phyloP scores from a whole-genome alignment of 2,329 filamentous ascomycete genomes.

The Diaporthe australafricana region DNA sequence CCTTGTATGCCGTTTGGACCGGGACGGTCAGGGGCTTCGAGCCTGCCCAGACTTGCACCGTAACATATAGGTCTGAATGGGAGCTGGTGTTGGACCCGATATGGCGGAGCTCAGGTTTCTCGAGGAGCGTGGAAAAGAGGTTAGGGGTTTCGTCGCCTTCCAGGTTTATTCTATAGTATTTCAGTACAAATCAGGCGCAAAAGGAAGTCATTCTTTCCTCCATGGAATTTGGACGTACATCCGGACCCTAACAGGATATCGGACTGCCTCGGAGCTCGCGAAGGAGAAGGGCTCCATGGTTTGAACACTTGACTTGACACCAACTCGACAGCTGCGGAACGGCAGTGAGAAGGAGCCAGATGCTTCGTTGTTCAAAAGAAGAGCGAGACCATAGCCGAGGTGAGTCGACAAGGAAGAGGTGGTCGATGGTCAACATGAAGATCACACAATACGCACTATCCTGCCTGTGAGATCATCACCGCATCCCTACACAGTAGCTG shows the following conservation, averaged over 20 bases:
- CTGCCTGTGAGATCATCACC: slow-evolving; percentile 1
- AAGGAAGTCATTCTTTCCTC: not conserved
- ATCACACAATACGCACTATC: not conserved
- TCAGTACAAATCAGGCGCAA: not conserved
- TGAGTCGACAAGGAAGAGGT: not conserved
- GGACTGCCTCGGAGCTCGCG: slow-evolving; percentile 86
- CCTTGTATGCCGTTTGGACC: slow-evolving; percentile 91
- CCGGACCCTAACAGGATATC: slow-evolving; percentile 76
- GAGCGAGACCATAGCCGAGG: not conserved
- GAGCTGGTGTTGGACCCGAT: slow-evolving; percentile 87
- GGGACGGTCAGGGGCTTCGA: slow-evolving; percentile 95
- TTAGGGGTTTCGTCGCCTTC: slow-evolving; percentile 83
- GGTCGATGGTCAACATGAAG: not conserved
- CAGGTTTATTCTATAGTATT: slow-evolving; percentile 70
- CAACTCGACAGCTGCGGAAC: not conserved
- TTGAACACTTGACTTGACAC: slow-evolving; percentile 23
- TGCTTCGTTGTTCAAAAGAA: not conserved
- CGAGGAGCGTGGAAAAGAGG: slow-evolving; percentile 81
- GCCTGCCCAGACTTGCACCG: slow-evolving; percentile 93
- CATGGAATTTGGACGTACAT: slow-evolving; percentile 59
- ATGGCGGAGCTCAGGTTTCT: slow-evolving; percentile 83
- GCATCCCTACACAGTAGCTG: not conserved
- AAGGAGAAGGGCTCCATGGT: slow-evolving; percentile 96
- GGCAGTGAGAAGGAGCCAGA: not conserved
- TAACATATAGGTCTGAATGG: slow-evolving; percentile 91